A percentile compares a stretch with the other conserved stretches of the same genome.
Conservation (phyloP, 1,139 yeast genomes). For the Schizosaccharomyces versatilis region DNA sequence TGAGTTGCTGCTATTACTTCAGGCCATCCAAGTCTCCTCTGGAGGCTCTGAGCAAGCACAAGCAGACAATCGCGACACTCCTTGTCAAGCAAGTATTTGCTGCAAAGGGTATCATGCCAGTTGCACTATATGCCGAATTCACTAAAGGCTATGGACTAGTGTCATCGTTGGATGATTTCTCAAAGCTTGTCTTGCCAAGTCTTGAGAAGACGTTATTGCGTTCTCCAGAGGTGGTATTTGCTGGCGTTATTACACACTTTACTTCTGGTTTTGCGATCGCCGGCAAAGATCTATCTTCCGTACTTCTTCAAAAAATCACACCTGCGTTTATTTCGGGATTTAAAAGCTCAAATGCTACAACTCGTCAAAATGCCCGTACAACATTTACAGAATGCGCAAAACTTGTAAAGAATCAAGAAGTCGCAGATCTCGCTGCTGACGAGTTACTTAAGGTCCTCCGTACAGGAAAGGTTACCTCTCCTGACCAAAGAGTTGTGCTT, state of each 20-base stretch:
- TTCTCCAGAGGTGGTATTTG: slow-evolving; percentile 54
- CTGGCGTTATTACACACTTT: slow-evolving; percentile 30
- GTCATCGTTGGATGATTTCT: slow-evolving; percentile 22
- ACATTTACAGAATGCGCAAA: slow-evolving; percentile 20
- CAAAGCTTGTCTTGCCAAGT: slow-evolving; percentile 29
- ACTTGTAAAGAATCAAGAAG: slow-evolving; percentile 14
- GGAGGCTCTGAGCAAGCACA: not conserved
- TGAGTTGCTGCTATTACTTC: not conserved
- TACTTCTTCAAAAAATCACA: slow-evolving; percentile 31
- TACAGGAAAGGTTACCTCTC: slow-evolving; percentile 30
- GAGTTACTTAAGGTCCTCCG: slow-evolving; percentile 39
- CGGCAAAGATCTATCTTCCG: slow-evolving; percentile 21
- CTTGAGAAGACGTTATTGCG: slow-evolving; percentile 60
- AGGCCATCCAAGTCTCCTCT: not conserved
- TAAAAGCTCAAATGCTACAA: slow-evolving; percentile 47
- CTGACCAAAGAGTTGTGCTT: slow-evolving; percentile 40
- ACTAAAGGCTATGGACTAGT: not conserved
- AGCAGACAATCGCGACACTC: not conserved
- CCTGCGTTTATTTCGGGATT: slow-evolving; percentile 39
- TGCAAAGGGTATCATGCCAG: not conserved
- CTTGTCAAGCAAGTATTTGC: not conserved
- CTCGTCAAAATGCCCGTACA: slow-evolving; percentile 32
- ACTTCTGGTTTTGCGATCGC: slow-evolving; percentile 22
- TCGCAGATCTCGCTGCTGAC: slow-evolving; percentile 22
- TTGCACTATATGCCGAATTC: not conserved